Conservation (phyloP, 2,329 filamentous ascomycete species). For the Zalaria obscura region DNA sequence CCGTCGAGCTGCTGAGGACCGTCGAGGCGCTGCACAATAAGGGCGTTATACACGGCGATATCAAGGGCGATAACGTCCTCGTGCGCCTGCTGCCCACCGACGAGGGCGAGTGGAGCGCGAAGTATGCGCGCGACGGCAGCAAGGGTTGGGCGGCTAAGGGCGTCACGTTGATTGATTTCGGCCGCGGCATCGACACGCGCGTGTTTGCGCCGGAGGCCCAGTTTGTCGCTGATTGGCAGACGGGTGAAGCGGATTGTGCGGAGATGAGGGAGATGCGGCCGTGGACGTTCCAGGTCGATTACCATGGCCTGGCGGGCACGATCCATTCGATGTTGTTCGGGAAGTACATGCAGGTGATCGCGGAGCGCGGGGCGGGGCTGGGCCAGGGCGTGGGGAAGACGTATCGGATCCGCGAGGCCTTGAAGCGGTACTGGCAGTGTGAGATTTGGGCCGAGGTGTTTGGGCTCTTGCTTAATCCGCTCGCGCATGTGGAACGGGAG, state of each 20-base stretch:
- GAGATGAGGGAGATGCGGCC: constrained; percentile 90
- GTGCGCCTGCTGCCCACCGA: constrained; percentile 55
- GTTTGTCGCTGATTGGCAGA: constrained; percentile 95
- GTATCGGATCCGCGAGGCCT: constrained; percentile 65
- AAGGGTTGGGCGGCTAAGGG: constrained; percentile 72
- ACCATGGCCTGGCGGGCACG: constrained; percentile 80
- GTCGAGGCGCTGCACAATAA: constrained; percentile 74
- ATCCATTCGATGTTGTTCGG: constrained; percentile 85
- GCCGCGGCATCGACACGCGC: constrained; percentile 84
- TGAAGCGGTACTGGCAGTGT: constrained; percentile 95
- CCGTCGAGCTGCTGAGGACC: constrained; percentile 78
- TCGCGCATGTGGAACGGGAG: constrained; percentile 49
- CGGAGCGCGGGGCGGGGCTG: constrained; percentile 33
- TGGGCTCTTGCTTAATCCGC: constrained; percentile 73
- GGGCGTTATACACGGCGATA: constrained; percentile 74
- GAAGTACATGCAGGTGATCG: constrained; percentile 75
- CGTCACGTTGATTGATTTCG: constrained; percentile 83
- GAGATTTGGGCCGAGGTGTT: constrained; percentile 80
- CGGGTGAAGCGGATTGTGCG: constrained; percentile 86
- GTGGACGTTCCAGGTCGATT: constrained; percentile 97
- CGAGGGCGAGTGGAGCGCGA: constrained; percentile 33
- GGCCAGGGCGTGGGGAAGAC: constrained; percentile 46
- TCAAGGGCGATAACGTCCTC: constrained; percentile 92
- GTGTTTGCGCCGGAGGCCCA: constrained; percentile 62
- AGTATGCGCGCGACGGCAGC: constrained; percentile 60